These are phyloP conservation scores for Cytospora leucostoma DNA, from an alignment of 2,329 filamentous ascomycete genomes.

Conservation along the genomic window DNA sequence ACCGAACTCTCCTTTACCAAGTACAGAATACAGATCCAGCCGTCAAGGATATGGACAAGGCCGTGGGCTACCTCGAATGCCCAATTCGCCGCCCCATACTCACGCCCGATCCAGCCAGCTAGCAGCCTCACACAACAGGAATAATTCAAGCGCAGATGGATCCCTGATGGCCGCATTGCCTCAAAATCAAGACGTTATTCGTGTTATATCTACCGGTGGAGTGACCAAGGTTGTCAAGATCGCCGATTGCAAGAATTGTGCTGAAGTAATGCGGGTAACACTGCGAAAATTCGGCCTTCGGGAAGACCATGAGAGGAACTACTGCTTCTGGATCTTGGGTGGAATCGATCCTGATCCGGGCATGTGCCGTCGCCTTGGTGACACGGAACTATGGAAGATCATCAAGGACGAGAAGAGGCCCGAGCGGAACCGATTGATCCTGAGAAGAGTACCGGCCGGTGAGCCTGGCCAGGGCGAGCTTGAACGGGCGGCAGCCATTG, in stretches of 20 bases:
- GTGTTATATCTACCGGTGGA: slow-evolving; percentile 89
- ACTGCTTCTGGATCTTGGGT: slow-evolving; percentile 93
- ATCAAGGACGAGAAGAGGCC: slow-evolving; percentile 83
- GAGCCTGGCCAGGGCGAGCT: slow-evolving; percentile 87
- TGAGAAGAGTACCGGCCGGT: slow-evolving; percentile 88
- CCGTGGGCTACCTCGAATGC: slow-evolving; percentile 54
- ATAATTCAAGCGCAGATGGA: slow-evolving; percentile 81
- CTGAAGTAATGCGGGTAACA: slow-evolving; percentile 89
- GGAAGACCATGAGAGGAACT: slow-evolving; percentile 89
- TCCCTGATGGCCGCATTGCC: slow-evolving; percentile 85
- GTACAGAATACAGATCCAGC: slow-evolving; percentile 57
- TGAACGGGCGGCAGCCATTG: slow-evolving; percentile 83
- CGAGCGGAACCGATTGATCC: slow-evolving; percentile 86
- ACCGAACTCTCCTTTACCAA: slow-evolving; percentile 66
- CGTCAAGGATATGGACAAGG: slow-evolving; percentile 60
- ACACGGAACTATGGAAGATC: slow-evolving; percentile 86
- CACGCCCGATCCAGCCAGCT: slow-evolving; percentile 65
- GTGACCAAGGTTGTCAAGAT: slow-evolving; percentile 94
- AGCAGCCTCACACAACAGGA: slow-evolving; percentile 67
- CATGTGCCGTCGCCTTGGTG: slow-evolving; percentile 79
- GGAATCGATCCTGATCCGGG: slow-evolving; percentile 80
- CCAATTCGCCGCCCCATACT: slow-evolving; percentile 64
- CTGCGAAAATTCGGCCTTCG: slow-evolving; percentile 84
- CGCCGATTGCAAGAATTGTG: slow-evolving; percentile 84
- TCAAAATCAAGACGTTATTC: slow-evolving; percentile 82